phyloP scores from a whole-genome alignment of 1,284 basidiomycete species.

The Tetrapyrgos nigripes region DNA sequence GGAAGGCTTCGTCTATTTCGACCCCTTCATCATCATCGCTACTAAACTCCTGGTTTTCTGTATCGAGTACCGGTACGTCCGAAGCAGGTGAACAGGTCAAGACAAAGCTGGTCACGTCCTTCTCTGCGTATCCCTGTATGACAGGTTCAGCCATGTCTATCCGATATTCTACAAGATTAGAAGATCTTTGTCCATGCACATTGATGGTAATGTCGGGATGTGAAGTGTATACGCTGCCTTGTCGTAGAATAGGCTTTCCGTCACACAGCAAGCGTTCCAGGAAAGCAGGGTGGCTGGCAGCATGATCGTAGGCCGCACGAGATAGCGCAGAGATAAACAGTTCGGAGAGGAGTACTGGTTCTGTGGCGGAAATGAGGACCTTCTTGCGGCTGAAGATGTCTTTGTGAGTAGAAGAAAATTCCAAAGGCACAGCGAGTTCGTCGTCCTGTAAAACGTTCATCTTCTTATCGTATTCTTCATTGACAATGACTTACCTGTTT shows the following conservation, averaged over 20 bases:
- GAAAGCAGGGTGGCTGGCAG: constrained; percentile 34
- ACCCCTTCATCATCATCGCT: constrained; percentile 47
- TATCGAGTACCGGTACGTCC: constrained; percentile 14
- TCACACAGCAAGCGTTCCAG: constrained; percentile 50
- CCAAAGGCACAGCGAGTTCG: constrained; percentile 15
- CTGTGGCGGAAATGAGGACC: constrained; percentile 23
- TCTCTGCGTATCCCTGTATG: constrained; percentile 70
- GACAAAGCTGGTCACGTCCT: constrained; percentile 64
- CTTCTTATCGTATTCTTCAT: background rate
- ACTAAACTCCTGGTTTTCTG: constrained; percentile 34
- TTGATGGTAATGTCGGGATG: constrained; percentile 25
- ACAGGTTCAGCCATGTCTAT: constrained; percentile 72
- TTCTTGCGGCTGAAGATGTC: constrained; percentile 28
- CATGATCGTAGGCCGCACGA: constrained; percentile 46
- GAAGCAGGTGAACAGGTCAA: constrained; percentile 45
- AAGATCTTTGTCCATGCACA: constrained; percentile 16
- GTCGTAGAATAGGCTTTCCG: constrained; percentile 51
- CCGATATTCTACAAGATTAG: constrained; percentile 37
- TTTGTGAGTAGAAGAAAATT: constrained; percentile 25
- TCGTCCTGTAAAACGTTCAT: constrained; percentile 26
- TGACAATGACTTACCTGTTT: constrained; percentile 23
- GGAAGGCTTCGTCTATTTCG: constrained; percentile 77
- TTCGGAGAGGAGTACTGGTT: constrained; percentile 39
- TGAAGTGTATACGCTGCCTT: constrained; percentile 49
- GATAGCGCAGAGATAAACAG: constrained; percentile 57